Conservation (phyloP, 345 rosid species). For the Gossypium raimondii region DNA sequence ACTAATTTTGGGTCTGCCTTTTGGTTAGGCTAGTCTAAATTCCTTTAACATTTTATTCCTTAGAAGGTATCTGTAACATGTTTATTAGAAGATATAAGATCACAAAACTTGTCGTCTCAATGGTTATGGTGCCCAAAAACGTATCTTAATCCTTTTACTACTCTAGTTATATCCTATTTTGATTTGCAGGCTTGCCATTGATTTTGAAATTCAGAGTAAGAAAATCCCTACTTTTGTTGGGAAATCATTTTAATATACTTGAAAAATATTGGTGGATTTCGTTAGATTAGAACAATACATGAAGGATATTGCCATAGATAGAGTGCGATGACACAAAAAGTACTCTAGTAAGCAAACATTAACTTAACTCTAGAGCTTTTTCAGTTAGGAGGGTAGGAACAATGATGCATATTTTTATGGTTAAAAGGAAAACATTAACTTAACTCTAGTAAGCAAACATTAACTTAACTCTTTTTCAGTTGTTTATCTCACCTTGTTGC, state of each 20-base stretch:
- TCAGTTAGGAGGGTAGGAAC: background rate
- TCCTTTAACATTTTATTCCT: background rate
- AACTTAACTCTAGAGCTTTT: background rate
- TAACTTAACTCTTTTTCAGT: no score
- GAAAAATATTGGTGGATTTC: background rate
- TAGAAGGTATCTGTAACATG: background rate
- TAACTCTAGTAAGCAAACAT: no score
- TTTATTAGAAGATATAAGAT: background rate
- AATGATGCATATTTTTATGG: background rate
- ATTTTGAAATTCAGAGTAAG: conserved; percentile 1
- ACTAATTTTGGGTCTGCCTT: background rate
- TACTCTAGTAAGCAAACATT: background rate
- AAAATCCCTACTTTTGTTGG: background rate
- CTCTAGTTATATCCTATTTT: background rate
- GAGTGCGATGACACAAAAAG: background rate
- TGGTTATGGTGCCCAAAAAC: background rate
- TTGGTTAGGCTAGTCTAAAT: background rate
- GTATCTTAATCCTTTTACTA: background rate
- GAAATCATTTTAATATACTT: background rate
- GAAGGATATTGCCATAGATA: background rate
- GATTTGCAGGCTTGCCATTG: background rate
- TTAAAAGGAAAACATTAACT: no score
- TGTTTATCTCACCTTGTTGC: conserved; percentile 2
- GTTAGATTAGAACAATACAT: background rate
- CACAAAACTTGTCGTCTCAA: background rate